Percentiles rank a stretch among this genome's conserved stretches.
Conservation (phyloP, 805 yeast genomes). For the Saccharomycopsis malanga region DNA sequence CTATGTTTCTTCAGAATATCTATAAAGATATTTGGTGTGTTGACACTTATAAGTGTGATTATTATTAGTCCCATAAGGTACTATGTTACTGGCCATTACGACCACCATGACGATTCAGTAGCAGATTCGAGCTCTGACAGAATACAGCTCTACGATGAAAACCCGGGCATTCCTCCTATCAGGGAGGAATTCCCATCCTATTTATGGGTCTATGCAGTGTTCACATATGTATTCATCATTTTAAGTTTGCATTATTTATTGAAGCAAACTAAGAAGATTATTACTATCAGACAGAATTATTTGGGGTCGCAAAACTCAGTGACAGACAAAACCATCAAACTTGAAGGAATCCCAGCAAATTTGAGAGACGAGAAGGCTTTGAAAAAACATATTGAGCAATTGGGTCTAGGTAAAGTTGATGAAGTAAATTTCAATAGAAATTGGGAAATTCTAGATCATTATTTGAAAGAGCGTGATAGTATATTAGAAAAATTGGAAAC, state of each 20-base stretch:
- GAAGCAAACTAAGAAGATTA: conserved; percentile 41
- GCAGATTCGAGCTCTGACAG: conserved; percentile 3
- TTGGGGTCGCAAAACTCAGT: conserved; percentile 53
- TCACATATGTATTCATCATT: conserved; percentile 47
- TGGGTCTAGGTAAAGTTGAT: conserved; percentile 50
- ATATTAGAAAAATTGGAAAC: conserved; percentile 56
- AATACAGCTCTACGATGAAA: conserved; percentile 4
- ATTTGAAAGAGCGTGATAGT: conserved; percentile 36
- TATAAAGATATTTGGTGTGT: conserved; percentile 41
- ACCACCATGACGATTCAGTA: conserved; percentile 26
- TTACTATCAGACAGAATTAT: conserved; percentile 48
- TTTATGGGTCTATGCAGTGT: conserved; percentile 46
- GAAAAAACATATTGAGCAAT: conserved; percentile 43
- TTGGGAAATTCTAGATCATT: conserved; percentile 20
- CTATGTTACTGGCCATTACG: conserved; percentile 43
- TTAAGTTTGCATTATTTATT: conserved; percentile 40
- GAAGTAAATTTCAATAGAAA: conserved; percentile 29
- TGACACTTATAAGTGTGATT: conserved; percentile 40
- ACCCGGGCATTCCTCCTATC: conserved; percentile 9
- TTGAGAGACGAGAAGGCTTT: conserved; percentile 39
- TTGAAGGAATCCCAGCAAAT: conserved; percentile 47
- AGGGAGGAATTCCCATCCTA: conserved; percentile 32
- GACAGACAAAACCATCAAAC: conserved; percentile 50
- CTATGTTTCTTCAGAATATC: conserved; percentile 86
- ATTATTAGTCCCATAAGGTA: conserved; percentile 49